Evolutionary conservation across 1,284 basidiomycete genomes (phyloP).

Genomic region (Tilletiopsis washingtonensis): DNA sequence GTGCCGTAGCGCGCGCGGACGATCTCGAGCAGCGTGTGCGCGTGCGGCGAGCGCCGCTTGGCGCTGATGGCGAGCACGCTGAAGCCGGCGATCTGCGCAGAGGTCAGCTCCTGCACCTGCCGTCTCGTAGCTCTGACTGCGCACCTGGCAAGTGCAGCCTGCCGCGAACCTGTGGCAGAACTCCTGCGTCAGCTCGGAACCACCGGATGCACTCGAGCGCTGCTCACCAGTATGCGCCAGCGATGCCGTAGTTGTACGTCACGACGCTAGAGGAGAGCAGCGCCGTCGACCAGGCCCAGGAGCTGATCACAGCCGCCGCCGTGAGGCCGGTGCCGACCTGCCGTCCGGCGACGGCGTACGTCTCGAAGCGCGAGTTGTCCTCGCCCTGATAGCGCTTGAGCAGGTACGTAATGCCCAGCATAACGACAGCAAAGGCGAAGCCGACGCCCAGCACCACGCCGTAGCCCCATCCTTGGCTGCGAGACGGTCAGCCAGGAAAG

Average conservation of each 20-base stretch:
- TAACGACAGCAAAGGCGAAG: conserved; percentile 10
- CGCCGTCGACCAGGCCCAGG: conserved; percentile 40
- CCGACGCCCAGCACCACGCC: conserved; percentile 13
- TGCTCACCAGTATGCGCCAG: conserved; percentile 19
- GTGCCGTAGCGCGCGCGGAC: conserved; percentile 34
- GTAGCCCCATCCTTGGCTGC: conserved; percentile 10
- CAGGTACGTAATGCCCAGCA: conserved; percentile 10
- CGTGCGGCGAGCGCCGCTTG: conserved; percentile 16
- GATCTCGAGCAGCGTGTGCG: conserved; percentile 39
- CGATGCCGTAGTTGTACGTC: conserved; percentile 38
- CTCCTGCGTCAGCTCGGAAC: too few relatives aligned
- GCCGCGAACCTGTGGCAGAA: neutral
- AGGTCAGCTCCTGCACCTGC: too few relatives aligned
- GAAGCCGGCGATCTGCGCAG: conserved; percentile 14
- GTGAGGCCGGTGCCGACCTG: conserved; percentile 35
- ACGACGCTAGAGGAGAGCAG: conserved; percentile 28
- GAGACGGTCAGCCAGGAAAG: too few relatives aligned
- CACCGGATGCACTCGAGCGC: too few relatives aligned
- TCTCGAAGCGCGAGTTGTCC: conserved; percentile 16
- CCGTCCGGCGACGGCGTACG: conserved; percentile 16
- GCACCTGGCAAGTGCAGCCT: too few relatives aligned
- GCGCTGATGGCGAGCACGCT: conserved; percentile 14
- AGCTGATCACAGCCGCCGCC: conserved; percentile 31
- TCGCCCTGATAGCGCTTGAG: conserved; percentile 14
- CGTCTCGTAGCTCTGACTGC: too few relatives aligned